These are phyloP conservation scores for Ophiostoma triangulosporum DNA, from an alignment of 2,329 filamentous ascomycete genomes.

Conservation along the genomic window DNA sequence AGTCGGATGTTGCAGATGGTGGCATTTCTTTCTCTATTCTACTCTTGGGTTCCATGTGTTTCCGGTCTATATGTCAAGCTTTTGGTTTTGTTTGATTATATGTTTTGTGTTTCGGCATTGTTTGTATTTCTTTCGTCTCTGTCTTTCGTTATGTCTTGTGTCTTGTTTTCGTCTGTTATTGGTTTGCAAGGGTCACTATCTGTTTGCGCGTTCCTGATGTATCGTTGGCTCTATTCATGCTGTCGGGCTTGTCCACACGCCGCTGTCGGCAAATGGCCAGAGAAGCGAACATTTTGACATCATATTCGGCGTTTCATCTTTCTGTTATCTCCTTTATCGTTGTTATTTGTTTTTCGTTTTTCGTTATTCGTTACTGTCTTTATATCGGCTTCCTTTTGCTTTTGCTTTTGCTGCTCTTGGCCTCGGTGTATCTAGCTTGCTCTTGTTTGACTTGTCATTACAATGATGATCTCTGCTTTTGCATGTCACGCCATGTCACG, in stretches of 20 bases:
- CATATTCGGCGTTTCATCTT: constrained; percentile 7
- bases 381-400: neutral
- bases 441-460: neutral
- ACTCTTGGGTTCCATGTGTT: neutral
- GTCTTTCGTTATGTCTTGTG: neutral
- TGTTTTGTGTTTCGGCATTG: neutral
- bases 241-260: constrained; percentile 1
- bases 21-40: neutral
- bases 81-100: neutral
- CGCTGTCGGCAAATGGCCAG: neutral
- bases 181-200: neutral
- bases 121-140: neutral
- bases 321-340: neutral
- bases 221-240: neutral
- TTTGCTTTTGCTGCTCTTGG: neutral
- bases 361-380: neutral
- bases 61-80: neutral
- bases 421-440: neutral
- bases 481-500: too few relatives aligned
- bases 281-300: constrained; percentile 4
- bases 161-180: neutral
- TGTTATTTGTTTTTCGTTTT: neutral
- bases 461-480: too few relatives aligned
- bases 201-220: neutral
- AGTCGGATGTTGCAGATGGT: neutral